Evolutionary conservation across 345 rosid genomes (phyloP), one percentile per base, ranked within the genome.

Genomic region (Cardamine chenopodiifolia): DNA sequence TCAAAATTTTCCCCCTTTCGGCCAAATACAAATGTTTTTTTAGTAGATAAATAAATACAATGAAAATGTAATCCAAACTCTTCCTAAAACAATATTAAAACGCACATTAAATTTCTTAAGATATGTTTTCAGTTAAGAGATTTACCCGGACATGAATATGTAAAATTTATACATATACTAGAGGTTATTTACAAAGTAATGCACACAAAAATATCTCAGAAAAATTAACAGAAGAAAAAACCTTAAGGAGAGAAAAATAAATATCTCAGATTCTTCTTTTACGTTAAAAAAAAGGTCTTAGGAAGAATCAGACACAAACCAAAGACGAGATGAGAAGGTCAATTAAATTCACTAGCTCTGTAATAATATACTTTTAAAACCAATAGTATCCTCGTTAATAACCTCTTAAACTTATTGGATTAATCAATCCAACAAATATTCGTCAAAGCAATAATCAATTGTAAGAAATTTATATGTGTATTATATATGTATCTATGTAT

Each of bases 391-490:
- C 61, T 25, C 60, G 44, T 58, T 65, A 35, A 18, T 53, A 74
- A 58, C 22, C 50, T 66, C 64, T 52, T 6, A 14, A n/a, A n/a
- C n/a, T n/a, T n/a, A n/a, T n/a, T n/a, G 19, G 60, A 45, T 19
- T 66, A 65, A 66, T 34, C 48, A 73, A 56, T 18, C 49, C 23
- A 50, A 63, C 55, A 63, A 28, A 63, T 62, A 62, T 53, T 62
- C 70, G 70, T 25, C 53, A 48, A 35, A 61, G 19, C 28, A 48
- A n/a, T 61, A 35, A 35, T 48, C 12, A 32, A 57, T 57, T 29
- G 26, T 44, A 26, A 26, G 58, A 70, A 45, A 72, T 15, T 53
- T 40, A 64, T 65, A 48, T 31, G 18, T 75, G 17, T 18, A 1
- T 49, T 17, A 28, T 39, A 8, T 34, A 62, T 66, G 40, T 39